Conservation (phyloP, 108 stramenopile genomes). For the Cylindrotheca fusiformis region DNA sequence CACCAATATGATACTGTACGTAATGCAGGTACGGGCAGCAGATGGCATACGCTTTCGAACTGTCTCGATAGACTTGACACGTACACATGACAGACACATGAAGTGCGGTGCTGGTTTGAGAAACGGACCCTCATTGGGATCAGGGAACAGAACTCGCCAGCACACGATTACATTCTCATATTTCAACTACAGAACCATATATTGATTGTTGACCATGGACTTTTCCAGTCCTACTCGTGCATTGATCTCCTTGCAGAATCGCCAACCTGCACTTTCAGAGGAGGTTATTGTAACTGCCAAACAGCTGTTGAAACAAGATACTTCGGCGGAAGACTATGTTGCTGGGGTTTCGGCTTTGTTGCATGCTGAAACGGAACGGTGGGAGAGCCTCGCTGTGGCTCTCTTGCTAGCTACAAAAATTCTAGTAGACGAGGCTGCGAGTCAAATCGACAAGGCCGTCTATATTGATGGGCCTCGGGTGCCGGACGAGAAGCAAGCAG, state of each 20-base stretch:
- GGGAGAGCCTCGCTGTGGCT: conserved; percentile 85
- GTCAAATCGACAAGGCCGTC: conserved; percentile 28
- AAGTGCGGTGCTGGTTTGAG: background rate
- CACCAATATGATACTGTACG: too few species aligned
- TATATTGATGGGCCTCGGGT: conserved; percentile 87
- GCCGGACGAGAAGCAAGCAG: conserved; percentile 30
- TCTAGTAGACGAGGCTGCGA: conserved; percentile 31
- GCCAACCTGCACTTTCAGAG: conserved; percentile 62
- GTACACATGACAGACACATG: too few species aligned
- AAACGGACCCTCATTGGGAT: background rate
- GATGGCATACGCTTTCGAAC: too few species aligned
- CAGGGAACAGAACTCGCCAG: background rate
- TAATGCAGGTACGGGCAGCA: too few species aligned
- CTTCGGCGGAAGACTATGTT: conserved; percentile 12
- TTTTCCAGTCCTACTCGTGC: conserved; percentile 75
- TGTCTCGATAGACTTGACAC: too few species aligned
- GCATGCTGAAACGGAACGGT: conserved; percentile 31
- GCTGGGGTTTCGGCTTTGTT: conserved; percentile 26
- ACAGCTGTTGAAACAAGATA: conserved; percentile 19
- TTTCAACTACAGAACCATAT: background rate
- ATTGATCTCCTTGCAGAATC: conserved; percentile 58
- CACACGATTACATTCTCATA: background rate
- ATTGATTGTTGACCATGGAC: conserved; percentile 49
- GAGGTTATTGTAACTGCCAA: conserved; percentile 46
- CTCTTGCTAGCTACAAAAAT: conserved; percentile 60